Conservation (phyloP, 176 grass and related monocot species). For the Aegilops sharonensis region DNA sequence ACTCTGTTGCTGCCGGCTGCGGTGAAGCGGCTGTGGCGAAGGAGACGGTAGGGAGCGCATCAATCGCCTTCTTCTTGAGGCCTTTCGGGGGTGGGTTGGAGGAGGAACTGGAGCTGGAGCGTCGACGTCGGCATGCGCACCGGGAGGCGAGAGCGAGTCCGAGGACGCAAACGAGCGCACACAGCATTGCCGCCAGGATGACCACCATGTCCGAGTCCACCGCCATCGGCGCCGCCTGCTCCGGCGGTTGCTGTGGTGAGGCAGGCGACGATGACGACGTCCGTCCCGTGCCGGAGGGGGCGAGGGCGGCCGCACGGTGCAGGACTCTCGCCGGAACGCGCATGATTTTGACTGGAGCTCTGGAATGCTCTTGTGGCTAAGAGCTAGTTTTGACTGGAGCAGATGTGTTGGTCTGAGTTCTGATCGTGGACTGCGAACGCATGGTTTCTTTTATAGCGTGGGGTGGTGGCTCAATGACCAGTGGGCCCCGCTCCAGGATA, state of each 20-base stretch:
- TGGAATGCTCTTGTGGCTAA: too few species aligned
- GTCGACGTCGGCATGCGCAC: background rate
- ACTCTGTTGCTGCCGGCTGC: background rate
- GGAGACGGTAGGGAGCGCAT: too few species aligned
- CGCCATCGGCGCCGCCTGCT: conserved; percentile 14
- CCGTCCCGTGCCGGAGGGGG: too few species aligned
- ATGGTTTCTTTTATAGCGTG: too few species aligned
- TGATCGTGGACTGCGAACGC: background rate
- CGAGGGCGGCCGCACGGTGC: background rate
- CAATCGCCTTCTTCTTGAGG: too few species aligned
- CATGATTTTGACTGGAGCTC: background rate
- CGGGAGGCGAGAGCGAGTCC: conserved; percentile 59
- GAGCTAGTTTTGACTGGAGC: background rate
- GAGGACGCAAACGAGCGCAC: conserved; percentile 53
- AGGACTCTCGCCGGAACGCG: background rate
- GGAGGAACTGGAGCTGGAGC: background rate
- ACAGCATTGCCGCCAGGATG: conserved; percentile 51
- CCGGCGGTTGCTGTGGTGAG: background rate
- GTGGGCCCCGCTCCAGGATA: too few species aligned
- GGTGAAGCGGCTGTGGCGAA: background rate
- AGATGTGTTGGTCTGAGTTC: background rate
- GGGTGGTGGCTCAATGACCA: too few species aligned
- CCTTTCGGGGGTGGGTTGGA: background rate
- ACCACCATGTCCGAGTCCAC: conserved; percentile 56
- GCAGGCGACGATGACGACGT: background rate